phyloP scores from a whole-genome alignment of 75 land plant species.

The Pinus taeda region DNA sequence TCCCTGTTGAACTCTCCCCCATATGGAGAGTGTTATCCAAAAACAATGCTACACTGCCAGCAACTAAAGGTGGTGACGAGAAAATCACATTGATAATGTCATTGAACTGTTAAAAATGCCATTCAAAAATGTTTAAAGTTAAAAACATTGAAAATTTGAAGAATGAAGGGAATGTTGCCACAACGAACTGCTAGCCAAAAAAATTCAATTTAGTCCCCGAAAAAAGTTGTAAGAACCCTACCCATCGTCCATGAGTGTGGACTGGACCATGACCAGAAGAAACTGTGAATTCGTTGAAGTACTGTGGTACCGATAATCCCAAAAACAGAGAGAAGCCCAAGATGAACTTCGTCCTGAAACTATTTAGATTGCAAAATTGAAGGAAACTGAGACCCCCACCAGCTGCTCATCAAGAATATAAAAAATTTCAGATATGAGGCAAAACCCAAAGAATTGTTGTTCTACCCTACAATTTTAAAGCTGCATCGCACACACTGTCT shows the following conservation, averaged over 20 bases:
- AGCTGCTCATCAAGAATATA: conserved; percentile 35
- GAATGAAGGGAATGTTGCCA: too few species aligned
- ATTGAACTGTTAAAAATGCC: too few species aligned
- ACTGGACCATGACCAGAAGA: conserved; percentile 70
- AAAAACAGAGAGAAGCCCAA: conserved; percentile 83
- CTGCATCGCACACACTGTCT: too few species aligned
- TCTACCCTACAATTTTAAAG: too few species aligned
- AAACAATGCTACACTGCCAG: too few species aligned
- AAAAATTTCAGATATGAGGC: not conserved
- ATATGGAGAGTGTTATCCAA: too few species aligned
- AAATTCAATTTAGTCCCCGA: not conserved
- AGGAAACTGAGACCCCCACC: conserved; percentile 77
- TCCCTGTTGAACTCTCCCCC: too few species aligned
- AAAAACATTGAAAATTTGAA: too few species aligned
- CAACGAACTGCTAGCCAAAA: too few species aligned
- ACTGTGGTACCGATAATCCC: conserved; percentile 86
- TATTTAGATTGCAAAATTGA: conserved; percentile 88
- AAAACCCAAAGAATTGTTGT: not conserved
- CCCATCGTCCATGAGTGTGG: conserved; percentile 58
- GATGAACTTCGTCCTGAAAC: conserved; percentile 72
- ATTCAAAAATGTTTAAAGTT: too few species aligned
- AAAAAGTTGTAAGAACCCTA: conserved; percentile 20
- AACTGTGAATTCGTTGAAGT: conserved; percentile 59
- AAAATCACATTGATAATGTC: too few species aligned
- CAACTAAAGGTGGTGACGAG: too few species aligned